Conservation (phyloP, 2,329 filamentous ascomycete species). For the Nannizziopsis arthrosporioides region DNA sequence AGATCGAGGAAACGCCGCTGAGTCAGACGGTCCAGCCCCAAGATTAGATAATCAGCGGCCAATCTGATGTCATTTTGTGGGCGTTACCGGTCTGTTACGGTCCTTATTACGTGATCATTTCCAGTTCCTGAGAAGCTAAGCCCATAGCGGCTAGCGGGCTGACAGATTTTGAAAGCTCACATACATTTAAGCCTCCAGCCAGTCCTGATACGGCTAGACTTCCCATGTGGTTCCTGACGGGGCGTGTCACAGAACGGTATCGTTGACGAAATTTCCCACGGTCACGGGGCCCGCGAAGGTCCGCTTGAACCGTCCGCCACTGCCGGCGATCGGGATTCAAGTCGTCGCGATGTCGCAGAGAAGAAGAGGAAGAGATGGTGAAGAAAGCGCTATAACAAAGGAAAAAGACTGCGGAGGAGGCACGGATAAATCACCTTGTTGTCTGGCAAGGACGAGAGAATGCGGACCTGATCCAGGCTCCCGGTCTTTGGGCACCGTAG, state of each 20-base stretch:
- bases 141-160: background rate
- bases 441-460: background rate
- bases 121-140: background rate
- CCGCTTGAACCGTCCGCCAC: slow-evolving; percentile 7
- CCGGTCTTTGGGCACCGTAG: no score
- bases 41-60: slow-evolving; percentile 1
- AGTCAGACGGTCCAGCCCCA: slow-evolving; percentile 3
- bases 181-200: background rate
- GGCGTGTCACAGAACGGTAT: slow-evolving; percentile 1
- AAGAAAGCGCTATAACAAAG: background rate
- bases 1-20: background rate
- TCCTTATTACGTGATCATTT: background rate
- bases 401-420: no score
- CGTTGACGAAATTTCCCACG: background rate
- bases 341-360: background rate
- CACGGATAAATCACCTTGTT: no score
- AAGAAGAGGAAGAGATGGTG: background rate
- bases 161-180: background rate
- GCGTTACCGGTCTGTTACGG: no score
- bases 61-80: background rate
- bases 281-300: slow-evolving; percentile 4
- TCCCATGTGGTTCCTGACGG: slow-evolving; percentile 1
- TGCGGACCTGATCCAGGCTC: background rate
- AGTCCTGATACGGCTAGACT: background rate
- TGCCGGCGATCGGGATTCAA: slow-evolving; percentile 7